Evolutionary conservation across 2,329 filamentous ascomycete genomes (phyloP).

Genomic region (Fusarium mundagurra): DNA sequence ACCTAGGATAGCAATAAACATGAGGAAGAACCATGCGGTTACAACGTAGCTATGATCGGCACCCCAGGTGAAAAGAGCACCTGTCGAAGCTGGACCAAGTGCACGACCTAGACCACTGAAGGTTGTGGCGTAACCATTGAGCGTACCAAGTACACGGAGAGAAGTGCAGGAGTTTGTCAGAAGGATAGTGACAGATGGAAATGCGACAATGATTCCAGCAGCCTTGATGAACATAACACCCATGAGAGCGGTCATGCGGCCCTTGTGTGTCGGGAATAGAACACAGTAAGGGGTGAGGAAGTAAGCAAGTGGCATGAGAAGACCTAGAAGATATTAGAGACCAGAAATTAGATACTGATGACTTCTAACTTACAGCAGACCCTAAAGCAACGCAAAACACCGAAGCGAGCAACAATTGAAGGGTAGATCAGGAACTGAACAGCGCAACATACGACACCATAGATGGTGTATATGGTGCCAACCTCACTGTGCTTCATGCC

Average conservation of each 20-base stretch:
- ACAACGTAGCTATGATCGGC: conserved; percentile 80
- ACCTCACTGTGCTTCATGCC: conserved; percentile 78
- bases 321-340: conserved; percentile 50
- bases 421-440: conserved; percentile 91
- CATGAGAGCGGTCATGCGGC: conserved; percentile 72
- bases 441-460: conserved; percentile 81
- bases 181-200: conserved; percentile 89
- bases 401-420: conserved; percentile 74
- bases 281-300: conserved; percentile 83
- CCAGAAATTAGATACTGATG: rapidly evolving
- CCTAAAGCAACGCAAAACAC: conserved; percentile 78
- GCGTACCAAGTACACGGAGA: conserved; percentile 78
- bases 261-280: conserved; percentile 60
- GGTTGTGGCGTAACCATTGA: conserved; percentile 91
- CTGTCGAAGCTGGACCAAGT: conserved; percentile 78
- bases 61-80: conserved; percentile 79
- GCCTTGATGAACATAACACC: conserved; percentile 78
- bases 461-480: conserved; percentile 85
- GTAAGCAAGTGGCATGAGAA: conserved; percentile 80
- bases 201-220: conserved; percentile 81
- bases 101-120: conserved; percentile 84
- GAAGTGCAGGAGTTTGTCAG: conserved; percentile 87
- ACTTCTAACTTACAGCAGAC: conserved; percentile 58
- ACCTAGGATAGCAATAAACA: conserved; percentile 69
- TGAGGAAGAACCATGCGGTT: conserved; percentile 83